A percentile compares a stretch with the other conserved stretches of the same genome.
Conservation (phyloP, 1,284 basidiomycete species). For the Golubevia sp. region DNA sequence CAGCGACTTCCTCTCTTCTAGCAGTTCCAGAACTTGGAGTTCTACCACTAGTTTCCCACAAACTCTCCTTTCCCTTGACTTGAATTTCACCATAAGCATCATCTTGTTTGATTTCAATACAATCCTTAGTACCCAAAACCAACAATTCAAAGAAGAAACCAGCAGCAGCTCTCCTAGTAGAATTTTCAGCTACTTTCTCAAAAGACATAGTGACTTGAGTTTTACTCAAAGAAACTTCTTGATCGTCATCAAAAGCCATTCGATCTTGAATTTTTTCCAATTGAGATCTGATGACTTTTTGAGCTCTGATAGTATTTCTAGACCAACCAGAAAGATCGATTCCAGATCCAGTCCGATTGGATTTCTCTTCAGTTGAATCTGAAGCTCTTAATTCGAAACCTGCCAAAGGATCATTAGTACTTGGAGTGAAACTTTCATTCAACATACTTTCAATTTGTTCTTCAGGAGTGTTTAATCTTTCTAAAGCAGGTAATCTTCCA, state of each 20-base stretch:
- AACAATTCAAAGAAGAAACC: conserved; percentile 98
- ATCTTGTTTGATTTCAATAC: conserved; percentile 76
- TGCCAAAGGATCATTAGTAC: not conserved
- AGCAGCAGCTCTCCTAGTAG: conserved; percentile 84
- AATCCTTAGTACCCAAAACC: conserved; percentile 88
- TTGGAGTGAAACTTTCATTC: not conserved
- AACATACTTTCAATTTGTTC: conserved; percentile 3
- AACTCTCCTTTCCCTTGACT: conserved; percentile 77
- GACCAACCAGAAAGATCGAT: conserved; percentile 74
- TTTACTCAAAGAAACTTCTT: conserved; percentile 51
- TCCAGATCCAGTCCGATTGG: not conserved
- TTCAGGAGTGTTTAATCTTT: conserved; percentile 32
- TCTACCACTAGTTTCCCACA: too few species aligned
- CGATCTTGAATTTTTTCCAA: conserved; percentile 66
- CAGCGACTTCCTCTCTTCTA: too few species aligned
- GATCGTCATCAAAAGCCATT: conserved; percentile 37
- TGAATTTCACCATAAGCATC: conserved; percentile 80
- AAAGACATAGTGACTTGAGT: not conserved
- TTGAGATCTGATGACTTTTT: conserved; percentile 79
- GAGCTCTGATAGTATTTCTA: conserved; percentile 86
- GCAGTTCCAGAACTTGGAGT: too few species aligned
- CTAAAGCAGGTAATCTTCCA: conserved; percentile 31
- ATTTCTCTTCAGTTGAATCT: not conserved
- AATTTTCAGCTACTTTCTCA: conserved; percentile 47
- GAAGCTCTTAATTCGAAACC: not conserved